Base-by-base conservation (phyloP, 2,329 filamentous ascomycete genomes). In the Trichothecium roseum region DNA sequence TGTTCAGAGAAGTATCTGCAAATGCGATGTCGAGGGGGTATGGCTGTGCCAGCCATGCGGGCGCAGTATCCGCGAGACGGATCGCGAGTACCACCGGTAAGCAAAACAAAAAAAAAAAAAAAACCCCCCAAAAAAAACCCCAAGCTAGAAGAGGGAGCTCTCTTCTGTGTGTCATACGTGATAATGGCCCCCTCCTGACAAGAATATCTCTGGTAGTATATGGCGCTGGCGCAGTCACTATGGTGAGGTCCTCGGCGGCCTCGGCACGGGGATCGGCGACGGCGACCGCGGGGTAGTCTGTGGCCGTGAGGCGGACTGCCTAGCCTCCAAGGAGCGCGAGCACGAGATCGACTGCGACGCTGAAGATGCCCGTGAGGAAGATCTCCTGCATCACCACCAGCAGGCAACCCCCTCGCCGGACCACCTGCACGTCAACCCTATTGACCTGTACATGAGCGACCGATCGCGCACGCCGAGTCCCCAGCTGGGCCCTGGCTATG, bases 201-300 rank as follows among this genome's bases (percentile, higher is more conserved):
- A 13, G 17, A 18, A n/a, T n/a, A n/a, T n/a, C n/a, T n/a, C n/a
- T n/a, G n/a, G n/a, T 39, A 78, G 73, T 4, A 84, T 88, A 37
- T 95, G 88, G 87, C 82, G 77, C 42, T 95, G 88, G 88, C 79
- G 88, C 34, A 84, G 76, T 28, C 77, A 85, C 17, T 95, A 94
- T 54, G 81, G 80, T 13, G 82, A 85, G 44, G 78, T 85, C 1
- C 81, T 88, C 3, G 79, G 78, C 15, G 84, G 85, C 3, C 68
- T 93, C 1, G 86, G 87, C 17, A 88, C 84, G 0, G 88, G 88
- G 5, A 85, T 94, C 20, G 86, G 87, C 30, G 85, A 94, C 47
- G 87, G 86, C 22, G 80, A 87, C 49, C 81, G 89, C 47, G 88
- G 87, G 20, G 86, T 95, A 12, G 78, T 85, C 43, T 96, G 88